These are phyloP conservation scores for Murraya paniculata DNA, from an alignment of 345 rosid genomes.

Conservation along the genomic window DNA sequence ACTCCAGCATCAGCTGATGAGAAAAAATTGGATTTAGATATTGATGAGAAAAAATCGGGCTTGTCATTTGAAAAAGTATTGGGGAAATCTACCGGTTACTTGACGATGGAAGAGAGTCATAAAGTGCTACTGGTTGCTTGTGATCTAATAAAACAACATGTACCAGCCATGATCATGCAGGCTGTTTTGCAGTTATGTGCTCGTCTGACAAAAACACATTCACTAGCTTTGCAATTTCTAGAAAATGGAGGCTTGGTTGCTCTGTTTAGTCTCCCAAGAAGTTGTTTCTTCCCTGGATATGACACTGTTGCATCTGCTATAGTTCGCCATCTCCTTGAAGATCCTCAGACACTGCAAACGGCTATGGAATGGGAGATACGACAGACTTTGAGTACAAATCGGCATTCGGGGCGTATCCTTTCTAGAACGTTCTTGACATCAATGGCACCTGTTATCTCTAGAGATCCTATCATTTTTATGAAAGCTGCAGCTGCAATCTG, in stretches of 20 bases:
- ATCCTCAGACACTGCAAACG: conserved; percentile 92
- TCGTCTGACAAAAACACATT: conserved; percentile 80
- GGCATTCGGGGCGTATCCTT: conserved; percentile 69
- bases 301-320: conserved; percentile 87
- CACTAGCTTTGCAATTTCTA: conserved; percentile 77
- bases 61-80: conserved; percentile 52
- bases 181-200: conserved; percentile 96
- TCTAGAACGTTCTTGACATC: conserved; percentile 72
- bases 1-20: conserved; percentile 33
- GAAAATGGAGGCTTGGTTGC: conserved; percentile 78
- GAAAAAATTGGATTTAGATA: conserved; percentile 43
- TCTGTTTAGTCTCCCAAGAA: conserved; percentile 77
- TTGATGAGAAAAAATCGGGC: conserved; percentile 43
- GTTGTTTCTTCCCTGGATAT: conserved; percentile 88
- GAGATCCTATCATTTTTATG: conserved; percentile 90
- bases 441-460: conserved; percentile 86
- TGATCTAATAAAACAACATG: conserved; percentile 76
- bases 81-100: conserved; percentile 80
- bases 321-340: conserved; percentile 89
- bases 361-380: conserved; percentile 97
- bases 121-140: conserved; percentile 63
- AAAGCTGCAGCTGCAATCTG: conserved; percentile 77
- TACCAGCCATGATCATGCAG: conserved; percentile 90
- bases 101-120: conserved; percentile 71
- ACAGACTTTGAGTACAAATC: conserved; percentile 67